Conservation (phyloP, 2,329 filamentous ascomycete genomes). For the Amphichorda felina region DNA sequence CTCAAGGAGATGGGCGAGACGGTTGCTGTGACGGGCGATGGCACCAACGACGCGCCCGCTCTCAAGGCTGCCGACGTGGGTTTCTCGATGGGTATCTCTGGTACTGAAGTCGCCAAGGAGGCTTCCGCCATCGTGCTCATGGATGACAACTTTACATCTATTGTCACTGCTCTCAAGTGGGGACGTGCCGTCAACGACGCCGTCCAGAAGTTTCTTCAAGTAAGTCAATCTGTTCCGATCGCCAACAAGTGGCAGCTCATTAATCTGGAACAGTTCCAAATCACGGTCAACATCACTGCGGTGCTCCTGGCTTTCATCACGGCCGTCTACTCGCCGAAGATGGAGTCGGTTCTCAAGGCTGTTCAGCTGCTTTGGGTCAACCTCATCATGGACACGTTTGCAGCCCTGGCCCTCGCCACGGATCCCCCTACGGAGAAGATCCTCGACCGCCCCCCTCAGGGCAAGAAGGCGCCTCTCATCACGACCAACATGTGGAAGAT, state of each 20-base stretch:
- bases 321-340: conserved; percentile 29
- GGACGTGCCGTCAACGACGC: conserved; percentile 48
- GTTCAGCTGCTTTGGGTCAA: conserved; percentile 51
- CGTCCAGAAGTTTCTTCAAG: conserved; percentile 47
- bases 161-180: conserved; percentile 50
- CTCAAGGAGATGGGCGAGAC: conserved; percentile 52
- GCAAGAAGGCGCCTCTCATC: conserved; percentile 57
- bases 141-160: conserved; percentile 51
- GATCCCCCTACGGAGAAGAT: conserved; percentile 26
- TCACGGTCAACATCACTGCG: conserved; percentile 51
- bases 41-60: conserved; percentile 51
- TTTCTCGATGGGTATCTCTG: conserved; percentile 51
- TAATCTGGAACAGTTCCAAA: conserved; percentile 39
- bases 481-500: conserved; percentile 55
- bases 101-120: conserved; percentile 50
- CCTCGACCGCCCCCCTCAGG: conserved; percentile 34
- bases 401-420: conserved; percentile 35
- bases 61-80: conserved; percentile 50
- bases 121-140: conserved; percentile 51
- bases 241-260: too few species aligned
- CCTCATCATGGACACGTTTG: conserved; percentile 48
- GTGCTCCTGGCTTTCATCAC: conserved; percentile 46
- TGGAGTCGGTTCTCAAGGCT: conserved; percentile 38
- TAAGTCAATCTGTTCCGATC: too few species aligned
- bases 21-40: conserved; percentile 50